phyloP scores from a whole-genome alignment of 345 rosid genomes.

The Physaria fendleri region DNA sequence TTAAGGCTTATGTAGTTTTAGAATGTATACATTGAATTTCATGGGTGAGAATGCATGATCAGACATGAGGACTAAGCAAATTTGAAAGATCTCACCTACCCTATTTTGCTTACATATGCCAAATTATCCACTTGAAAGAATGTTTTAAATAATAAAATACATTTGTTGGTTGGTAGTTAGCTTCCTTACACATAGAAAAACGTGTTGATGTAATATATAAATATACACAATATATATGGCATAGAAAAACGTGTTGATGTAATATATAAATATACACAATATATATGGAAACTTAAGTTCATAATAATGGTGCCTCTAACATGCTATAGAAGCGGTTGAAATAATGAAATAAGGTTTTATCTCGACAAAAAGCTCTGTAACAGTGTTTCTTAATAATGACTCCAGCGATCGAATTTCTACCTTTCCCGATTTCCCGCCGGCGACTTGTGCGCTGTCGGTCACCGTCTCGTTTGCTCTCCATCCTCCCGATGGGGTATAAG shows the following conservation, averaged over 20 bases:
- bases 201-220: slow-evolving; percentile 8
- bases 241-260: slow-evolving; percentile 11
- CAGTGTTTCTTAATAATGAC: too few relatives aligned
- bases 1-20: not conserved
- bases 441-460: too few relatives aligned
- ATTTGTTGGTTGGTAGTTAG: slow-evolving; percentile 18
- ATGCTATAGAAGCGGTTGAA: too few relatives aligned
- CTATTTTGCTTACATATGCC: slow-evolving; percentile 13
- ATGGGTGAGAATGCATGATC: slow-evolving; percentile 11
- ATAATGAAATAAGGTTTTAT: too few relatives aligned
- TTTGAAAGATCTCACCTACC: slow-evolving; percentile 17
- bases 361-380: too few relatives aligned
- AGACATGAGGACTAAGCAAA: not conserved
- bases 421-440: too few relatives aligned
- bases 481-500: too few relatives aligned
- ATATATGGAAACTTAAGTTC: too few relatives aligned
- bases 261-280: not conserved
- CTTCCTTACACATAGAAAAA: slow-evolving; percentile 7
- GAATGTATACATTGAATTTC: not conserved
- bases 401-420: too few relatives aligned
- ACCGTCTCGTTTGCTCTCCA: too few relatives aligned
- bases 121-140: slow-evolving; percentile 7
- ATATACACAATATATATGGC: not conserved
- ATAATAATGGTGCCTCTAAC: too few relatives aligned
- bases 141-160: slow-evolving; percentile 5